A percentile compares a stretch with the other conserved stretches of the same genome.
These are phyloP conservation scores for Thecaphora thlaspeos DNA, from an alignment of 1,284 basidiomycete genomes.

Conservation along the genomic window DNA sequence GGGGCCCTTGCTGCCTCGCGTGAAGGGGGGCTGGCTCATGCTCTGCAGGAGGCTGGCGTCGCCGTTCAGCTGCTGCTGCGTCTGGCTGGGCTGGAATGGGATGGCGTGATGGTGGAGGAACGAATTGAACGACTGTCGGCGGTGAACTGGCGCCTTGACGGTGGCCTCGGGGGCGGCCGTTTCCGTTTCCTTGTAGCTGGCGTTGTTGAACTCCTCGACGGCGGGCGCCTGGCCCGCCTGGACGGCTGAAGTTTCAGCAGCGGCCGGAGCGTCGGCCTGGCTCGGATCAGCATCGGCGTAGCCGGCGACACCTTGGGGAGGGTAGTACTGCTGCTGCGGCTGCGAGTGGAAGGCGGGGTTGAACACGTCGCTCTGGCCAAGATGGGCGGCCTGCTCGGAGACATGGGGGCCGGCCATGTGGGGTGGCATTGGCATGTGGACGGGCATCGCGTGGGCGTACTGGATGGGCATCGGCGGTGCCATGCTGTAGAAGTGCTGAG, in stretches of 20 bases:
- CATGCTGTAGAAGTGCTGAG: conserved; percentile 46
- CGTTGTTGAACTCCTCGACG: too few species aligned
- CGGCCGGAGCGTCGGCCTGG: neutral
- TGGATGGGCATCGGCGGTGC: conserved; percentile 41
- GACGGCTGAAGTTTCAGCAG: neutral
- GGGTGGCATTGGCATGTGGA: conserved; percentile 40
- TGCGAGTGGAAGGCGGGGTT: conserved; percentile 19
- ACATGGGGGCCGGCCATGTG: conserved; percentile 22
- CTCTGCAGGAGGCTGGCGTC: conserved; percentile 14
- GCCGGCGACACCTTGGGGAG: conserved; percentile 7
- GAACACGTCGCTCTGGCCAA: conserved; percentile 15
- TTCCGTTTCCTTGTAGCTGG: neutral
- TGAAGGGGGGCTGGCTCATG: conserved; percentile 1
- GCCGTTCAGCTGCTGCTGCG: conserved; percentile 11
- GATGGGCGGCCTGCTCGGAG: conserved; percentile 7
- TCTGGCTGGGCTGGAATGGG: conserved; percentile 44
- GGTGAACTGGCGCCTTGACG: conserved; percentile 10
- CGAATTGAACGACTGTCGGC: conserved; percentile 47
- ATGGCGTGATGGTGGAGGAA: conserved; percentile 50
- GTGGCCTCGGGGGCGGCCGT: too few species aligned
- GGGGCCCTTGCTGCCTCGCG: conserved; percentile 21
- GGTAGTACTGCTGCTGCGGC: conserved; percentile 7
- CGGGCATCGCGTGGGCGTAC: conserved; percentile 35
- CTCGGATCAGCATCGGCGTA: conserved; percentile 2
- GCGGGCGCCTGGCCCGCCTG: neutral